Base-by-base conservation (phyloP, 1,284 basidiomycete genomes). In the Spongiforma sp. region DNA sequence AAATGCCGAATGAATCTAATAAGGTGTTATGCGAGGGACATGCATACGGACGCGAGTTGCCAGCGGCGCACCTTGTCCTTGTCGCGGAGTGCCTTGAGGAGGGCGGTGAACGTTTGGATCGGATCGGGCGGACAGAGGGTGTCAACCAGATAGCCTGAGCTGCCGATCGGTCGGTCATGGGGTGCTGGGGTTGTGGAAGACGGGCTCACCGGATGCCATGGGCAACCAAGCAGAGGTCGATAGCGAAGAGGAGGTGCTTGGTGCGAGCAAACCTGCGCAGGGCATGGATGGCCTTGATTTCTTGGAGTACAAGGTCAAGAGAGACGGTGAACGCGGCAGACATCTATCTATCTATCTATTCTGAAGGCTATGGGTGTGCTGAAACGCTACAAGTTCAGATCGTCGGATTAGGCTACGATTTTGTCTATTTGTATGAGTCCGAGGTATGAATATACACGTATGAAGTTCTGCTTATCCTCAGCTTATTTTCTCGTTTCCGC, bases 1-100 rank as follows among this genome's bases (percentile, higher is more conserved):
- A 68, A 85, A 86, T 11, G 66, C 59, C 2, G 73, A 57, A 32
- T n/a, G n/a, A n/a, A n/a, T n/a, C n/a, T n/a, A n/a, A n/a, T n/a
- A n/a, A n/a, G n/a, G n/a, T n/a, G n/a, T n/a, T n/a, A n/a, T n/a
- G n/a, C n/a, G n/a, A n/a, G n/a, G n/a, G n/a, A n/a, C n/a, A n/a
- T n/a, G n/a, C n/a, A n/a, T n/a, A n/a, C n/a, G 36, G 15, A 57
- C 4, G 26, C n/a, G 1, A 19, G 28, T 33, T 36, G 30, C n/a
- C 10, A 26, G 37, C 11, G 30, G 55, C 74, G 36, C 63, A 78
- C 74, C 74, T 76, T 69, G 46, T 28, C 74, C 74, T 76, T 69
- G 46, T 28, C 56, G 26, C 69, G 75, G 48, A 75, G 68, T 26
- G 54, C 57, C 9, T 2, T 43, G 39, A 78, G 52, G 54, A 75